phyloP scores from a whole-genome alignment of 2,329 filamentous ascomycete species.

The Acephala macrosclerotiorum region DNA sequence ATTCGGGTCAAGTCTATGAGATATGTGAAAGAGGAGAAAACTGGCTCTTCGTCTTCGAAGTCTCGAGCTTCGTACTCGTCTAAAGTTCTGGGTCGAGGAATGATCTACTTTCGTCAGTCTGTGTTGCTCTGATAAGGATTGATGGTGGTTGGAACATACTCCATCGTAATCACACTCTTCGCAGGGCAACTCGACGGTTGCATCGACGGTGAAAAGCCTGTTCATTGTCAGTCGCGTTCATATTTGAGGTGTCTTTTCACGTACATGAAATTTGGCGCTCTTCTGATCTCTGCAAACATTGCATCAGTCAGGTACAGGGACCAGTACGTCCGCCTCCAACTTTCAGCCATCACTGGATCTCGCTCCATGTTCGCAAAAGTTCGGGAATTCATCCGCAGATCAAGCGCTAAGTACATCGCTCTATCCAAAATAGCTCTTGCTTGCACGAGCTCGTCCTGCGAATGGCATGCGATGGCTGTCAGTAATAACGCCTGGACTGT shows the following conservation, averaged over 20 bases:
- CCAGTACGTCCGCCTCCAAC: constrained; percentile 52
- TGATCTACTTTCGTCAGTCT: constrained; percentile 40
- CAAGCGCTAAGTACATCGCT: constrained; percentile 65
- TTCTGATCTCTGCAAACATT: constrained; percentile 32
- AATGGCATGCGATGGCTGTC: constrained; percentile 48
- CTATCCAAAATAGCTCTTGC: constrained; percentile 47
- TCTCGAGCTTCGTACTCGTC: constrained; percentile 47
- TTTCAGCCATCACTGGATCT: constrained; percentile 49
- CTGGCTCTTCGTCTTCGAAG: constrained; percentile 43
- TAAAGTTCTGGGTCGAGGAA: constrained; percentile 46
- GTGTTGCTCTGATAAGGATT: not conserved
- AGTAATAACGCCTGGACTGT: constrained; percentile 48
- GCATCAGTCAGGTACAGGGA: constrained; percentile 45
- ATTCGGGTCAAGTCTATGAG: constrained; percentile 49
- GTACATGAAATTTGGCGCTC: constrained; percentile 37
- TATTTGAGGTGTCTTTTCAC: not conserved
- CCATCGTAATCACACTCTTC: constrained; percentile 52
- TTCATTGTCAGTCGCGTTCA: constrained; percentile 8
- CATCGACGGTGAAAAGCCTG: constrained; percentile 40
- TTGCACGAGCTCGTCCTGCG: constrained; percentile 39
- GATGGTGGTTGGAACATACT: constrained; percentile 40
- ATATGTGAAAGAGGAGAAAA: constrained; percentile 50
- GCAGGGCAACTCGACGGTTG: constrained; percentile 49
- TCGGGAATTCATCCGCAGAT: constrained; percentile 64
- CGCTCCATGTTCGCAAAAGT: constrained; percentile 56